Evolutionary conservation across 2,329 filamentous ascomycete species (phyloP), one percentile per base, ranked within the genome.

Genomic region (Fusarium lyarnte): DNA sequence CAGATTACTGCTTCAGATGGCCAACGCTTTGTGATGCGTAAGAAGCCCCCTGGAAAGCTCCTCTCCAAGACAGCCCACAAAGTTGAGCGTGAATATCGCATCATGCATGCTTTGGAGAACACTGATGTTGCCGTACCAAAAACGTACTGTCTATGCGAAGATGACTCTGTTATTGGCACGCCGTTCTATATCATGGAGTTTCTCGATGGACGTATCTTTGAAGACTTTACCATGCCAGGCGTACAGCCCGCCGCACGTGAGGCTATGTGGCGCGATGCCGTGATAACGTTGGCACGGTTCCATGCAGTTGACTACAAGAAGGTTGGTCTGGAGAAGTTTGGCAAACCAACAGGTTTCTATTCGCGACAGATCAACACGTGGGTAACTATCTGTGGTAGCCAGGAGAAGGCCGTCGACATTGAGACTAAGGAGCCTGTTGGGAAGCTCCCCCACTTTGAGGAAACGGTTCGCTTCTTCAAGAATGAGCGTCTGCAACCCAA

Each of bases 141-240:
- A 80, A 90, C 94, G 16, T 92, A 94, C 81, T 92, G 91, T 78
- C 88, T 98, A 23, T 99, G 96, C 83, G 92, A 97, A 81, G 95
- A 98, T 83, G 85, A 87, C 43, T 84, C 82, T 63, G 87, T 98
- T 41, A 87, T 98, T 71, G 96, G 95, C 62, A 98, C 95, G 12
- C 89, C 94, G 10, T 99, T 98, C 82, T 98, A 99, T 84, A 91
- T 98, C 79, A 98, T 99, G 96, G 91, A 94, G 81, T 98, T 96
- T 81, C 87, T 98, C 69, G 93, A 97, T 79, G 96, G 96, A 25
- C 91, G 96, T 78, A 97, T 98, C 83, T 94, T 98, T 79, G 93
- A 95, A 78, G 94, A 98, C 82, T 92, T 94, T 46, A 86, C 91
- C 36, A 91, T 98, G 79, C 95, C 94, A 5, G 92, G 86, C 17